Evolutionary conservation across 257 asterid species (phyloP), one percentile per base, ranked within the genome.

Genomic region (Solanum paucissectum): DNA sequence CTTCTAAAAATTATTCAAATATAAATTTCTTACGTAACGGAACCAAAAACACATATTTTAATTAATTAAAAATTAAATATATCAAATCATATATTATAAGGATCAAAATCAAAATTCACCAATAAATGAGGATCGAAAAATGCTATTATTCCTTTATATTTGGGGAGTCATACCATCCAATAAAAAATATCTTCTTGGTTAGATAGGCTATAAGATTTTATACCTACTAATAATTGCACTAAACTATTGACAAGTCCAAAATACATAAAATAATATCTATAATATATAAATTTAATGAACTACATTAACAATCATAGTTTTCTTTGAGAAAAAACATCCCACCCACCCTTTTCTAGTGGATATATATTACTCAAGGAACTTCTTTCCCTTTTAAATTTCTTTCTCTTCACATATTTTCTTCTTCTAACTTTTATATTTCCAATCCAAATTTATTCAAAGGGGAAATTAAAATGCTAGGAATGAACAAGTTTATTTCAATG

Each of bases 401-500:
- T 29, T n/a, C 58, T 76, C 55, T 40, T 18, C 62, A 7, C 25
- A 72, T 33, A 18, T 72, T 5, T 12, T 38, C 32, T n/a, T n/a
- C 36, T 40, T 40, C 58, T 25, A 42, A n/a, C 37, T 79, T 21
- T 44, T 14, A 20, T 9, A 27, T 27, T 46, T 79, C 40, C 27
- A 44, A 27, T 46, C 66, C 66, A 79, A 79, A 16, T 27, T 72
- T 4, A 44, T 77, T 46, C 62, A 77, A 42, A 42, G 84, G 37
- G 2, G 4, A 66, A 52, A 37, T 34, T 20, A 36, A 88, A 68
- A 93, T 95, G 98, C 76, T 93, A n/a, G 92, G 97, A 1, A 96
- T 77, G 62, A 13, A 94, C 84, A 95, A 90, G 84, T 88, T 96
- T 21, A 91, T 91, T 46, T 93, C 98, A 12, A 87, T 95, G 93